Evolutionary conservation across 371 early-diverging fungal genomes (phyloP).

Genomic region (Mortierella polycephala): DNA sequence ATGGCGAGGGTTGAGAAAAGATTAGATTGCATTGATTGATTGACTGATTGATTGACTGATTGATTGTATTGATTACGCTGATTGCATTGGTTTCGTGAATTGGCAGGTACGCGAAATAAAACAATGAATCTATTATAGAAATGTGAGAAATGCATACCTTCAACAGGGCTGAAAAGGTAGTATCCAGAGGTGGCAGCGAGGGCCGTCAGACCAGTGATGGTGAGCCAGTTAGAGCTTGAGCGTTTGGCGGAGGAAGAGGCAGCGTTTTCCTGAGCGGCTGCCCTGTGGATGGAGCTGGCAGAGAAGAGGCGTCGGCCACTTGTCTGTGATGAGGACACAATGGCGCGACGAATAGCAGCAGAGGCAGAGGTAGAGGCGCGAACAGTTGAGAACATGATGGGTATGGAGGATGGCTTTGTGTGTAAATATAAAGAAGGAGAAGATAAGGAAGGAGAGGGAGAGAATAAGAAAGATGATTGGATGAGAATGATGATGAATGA

Average conservation of each 20-base stretch:
- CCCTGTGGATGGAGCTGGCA: conserved; percentile 34
- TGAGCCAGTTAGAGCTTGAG: conserved; percentile 44
- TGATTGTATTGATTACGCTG: not conserved
- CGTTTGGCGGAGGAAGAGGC: conserved; percentile 10
- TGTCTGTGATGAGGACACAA: conserved; percentile 16
- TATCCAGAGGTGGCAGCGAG: conserved; percentile 52
- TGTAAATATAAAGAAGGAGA: no score
- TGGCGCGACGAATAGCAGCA: conserved; percentile 21
- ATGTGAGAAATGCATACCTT: conserved; percentile 19
- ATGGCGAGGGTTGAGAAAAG: not conserved
- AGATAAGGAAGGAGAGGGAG: not conserved
- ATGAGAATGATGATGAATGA: no score
- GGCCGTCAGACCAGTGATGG: conserved; percentile 40
- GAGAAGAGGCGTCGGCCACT: conserved; percentile 32
- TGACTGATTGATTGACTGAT: no score
- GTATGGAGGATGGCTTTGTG: no score
- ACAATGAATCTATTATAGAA: not conserved
- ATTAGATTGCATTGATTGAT: not conserved
- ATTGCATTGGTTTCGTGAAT: no score
- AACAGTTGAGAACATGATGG: conserved; percentile 41
- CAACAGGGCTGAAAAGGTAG: conserved; percentile 53
- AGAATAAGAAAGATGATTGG: no score
- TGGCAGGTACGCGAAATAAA: not conserved
- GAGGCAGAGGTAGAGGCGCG: conserved; percentile 26
- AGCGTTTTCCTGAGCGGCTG: conserved; percentile 16